These are phyloP conservation scores for Heracleum sosnowskyi DNA, from an alignment of 129 eudicot species.

Conservation along the genomic window DNA sequence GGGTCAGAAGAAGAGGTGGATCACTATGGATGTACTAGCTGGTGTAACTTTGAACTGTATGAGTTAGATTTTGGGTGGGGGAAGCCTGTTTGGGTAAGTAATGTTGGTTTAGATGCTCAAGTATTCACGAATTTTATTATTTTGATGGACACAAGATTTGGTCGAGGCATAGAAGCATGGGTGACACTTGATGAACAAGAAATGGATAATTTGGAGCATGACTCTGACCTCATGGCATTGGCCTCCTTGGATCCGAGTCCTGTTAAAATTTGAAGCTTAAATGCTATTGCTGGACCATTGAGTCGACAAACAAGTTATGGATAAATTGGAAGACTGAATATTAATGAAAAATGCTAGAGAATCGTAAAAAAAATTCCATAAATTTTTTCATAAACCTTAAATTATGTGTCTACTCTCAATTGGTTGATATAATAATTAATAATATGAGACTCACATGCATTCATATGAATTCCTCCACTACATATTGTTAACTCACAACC, in stretches of 20 bases:
- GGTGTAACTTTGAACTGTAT: constrained; percentile 62
- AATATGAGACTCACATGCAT: no score
- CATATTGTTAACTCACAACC: no score
- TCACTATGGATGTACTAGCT: constrained; percentile 43
- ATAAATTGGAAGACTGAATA: no score
- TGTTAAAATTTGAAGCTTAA: constrained; percentile 7
- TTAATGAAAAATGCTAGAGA: no score
- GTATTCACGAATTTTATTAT: constrained; percentile 43
- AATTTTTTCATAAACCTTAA: no score
- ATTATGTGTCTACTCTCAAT: no score
- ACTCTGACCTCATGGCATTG: constrained; percentile 30
- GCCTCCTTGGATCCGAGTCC: constrained; percentile 61
- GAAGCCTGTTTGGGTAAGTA: constrained; percentile 62
- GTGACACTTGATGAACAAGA: constrained; percentile 59
- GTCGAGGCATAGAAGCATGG: constrained; percentile 83
- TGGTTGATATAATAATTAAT: no score
- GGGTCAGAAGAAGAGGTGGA: constrained; percentile 23
- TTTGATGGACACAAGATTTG: constrained; percentile 47
- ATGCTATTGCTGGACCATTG: no score
- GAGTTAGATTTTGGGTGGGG: constrained; percentile 79
- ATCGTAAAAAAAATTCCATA: no score
- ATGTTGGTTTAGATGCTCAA: constrained; percentile 29
- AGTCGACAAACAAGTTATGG: no score
- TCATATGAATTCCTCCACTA: no score
- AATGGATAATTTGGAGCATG: constrained; percentile 29